Conservation (phyloP, 768 basidiomycete species). For the Pleurotus eryngii region DNA sequence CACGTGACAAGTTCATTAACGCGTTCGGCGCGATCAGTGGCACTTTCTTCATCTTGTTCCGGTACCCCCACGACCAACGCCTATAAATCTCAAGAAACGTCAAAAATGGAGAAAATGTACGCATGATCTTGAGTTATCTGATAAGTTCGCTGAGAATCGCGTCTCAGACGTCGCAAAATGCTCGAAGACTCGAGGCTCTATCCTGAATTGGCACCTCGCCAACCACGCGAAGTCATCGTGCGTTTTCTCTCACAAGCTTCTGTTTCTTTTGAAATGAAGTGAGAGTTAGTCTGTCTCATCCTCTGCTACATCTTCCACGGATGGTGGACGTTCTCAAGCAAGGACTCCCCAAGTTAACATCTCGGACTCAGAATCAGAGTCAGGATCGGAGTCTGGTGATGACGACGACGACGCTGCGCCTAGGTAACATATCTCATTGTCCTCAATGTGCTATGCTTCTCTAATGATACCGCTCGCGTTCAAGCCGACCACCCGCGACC, state of each 20-base stretch:
- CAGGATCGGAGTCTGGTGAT: not conserved
- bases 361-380: not conserved
- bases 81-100: too few relatives aligned
- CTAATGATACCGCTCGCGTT: not conserved
- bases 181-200: not conserved
- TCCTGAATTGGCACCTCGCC: conserved; percentile 3
- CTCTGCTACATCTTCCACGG: not conserved
- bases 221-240: conserved; percentile 2
- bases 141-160: not conserved
- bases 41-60: not conserved
- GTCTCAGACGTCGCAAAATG: conserved; percentile 4
- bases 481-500: too few relatives aligned
- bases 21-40: not conserved
- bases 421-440: not conserved
- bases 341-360: not conserved
- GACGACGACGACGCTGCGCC: not conserved
- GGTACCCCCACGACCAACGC: not conserved
- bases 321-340: not conserved
- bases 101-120: conserved; percentile 6
- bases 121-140: not conserved
- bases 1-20: conserved; percentile 6
- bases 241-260: not conserved
- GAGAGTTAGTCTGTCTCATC: not conserved
- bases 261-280: not conserved
- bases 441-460: not conserved